Conservation (phyloP, 2,329 filamentous ascomycete genomes). For the Penicillium olsonii region DNA sequence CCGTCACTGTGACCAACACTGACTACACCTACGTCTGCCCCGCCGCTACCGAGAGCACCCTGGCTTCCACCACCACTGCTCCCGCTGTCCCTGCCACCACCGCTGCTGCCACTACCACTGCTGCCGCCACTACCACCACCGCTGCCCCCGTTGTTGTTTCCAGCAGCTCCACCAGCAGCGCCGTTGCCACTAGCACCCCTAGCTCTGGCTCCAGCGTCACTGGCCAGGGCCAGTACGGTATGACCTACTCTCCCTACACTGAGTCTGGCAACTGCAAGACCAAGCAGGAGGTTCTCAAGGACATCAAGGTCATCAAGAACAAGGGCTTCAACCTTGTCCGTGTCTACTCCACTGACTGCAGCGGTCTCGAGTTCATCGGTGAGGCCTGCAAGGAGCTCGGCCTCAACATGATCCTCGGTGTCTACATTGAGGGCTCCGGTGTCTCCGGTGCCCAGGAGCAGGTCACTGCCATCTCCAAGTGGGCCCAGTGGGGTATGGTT, state of each 20-base stretch:
- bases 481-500: constrained; percentile 74
- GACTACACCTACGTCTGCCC: constrained; percentile 71
- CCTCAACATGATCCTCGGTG: constrained; percentile 79
- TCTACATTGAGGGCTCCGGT: constrained; percentile 72
- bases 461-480: constrained; percentile 70
- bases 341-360: constrained; percentile 91
- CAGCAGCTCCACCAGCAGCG: constrained; percentile 21
- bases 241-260: constrained; percentile 79
- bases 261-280: constrained; percentile 63
- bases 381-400: constrained; percentile 65
- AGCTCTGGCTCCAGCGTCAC: constrained; percentile 13
- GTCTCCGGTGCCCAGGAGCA: constrained; percentile 69
- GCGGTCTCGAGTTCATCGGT: constrained; percentile 74
- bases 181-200: constrained; percentile 21
- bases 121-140: constrained; percentile 21
- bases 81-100: constrained; percentile 20
- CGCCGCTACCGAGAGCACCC: constrained; percentile 52
- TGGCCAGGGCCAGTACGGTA: constrained; percentile 61
- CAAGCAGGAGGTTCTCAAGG: constrained; percentile 56
- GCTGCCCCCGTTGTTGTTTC: constrained; percentile 17
- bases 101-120: constrained; percentile 23
- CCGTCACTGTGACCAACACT: constrained; percentile 69
- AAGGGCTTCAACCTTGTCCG: constrained; percentile 73
- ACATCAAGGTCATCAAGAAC: constrained; percentile 63
- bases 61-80: constrained; percentile 29